Conservation (phyloP, 805 yeast genomes). For the Monosporozyma aquatica region DNA sequence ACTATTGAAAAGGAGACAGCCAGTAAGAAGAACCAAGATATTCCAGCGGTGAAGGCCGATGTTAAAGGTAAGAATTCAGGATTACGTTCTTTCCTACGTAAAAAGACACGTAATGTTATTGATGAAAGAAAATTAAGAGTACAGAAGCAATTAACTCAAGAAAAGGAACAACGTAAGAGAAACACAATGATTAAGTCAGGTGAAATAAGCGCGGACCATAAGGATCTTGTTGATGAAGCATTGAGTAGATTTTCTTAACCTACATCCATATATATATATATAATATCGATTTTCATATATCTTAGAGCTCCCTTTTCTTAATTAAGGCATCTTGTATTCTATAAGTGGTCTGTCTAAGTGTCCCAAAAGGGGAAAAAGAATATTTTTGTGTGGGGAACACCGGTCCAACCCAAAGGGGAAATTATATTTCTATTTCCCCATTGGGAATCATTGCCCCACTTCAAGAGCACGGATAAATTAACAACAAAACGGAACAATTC, state of each 20-base stretch:
- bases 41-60: slow-evolving; percentile 54
- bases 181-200: slow-evolving; percentile 39
- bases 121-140: slow-evolving; percentile 76
- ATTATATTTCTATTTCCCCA: too few relatives aligned
- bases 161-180: slow-evolving; percentile 59
- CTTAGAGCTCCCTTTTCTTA: too few relatives aligned
- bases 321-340: too few relatives aligned
- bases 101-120: slow-evolving; percentile 74
- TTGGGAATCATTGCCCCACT: too few relatives aligned
- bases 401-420: too few relatives aligned
- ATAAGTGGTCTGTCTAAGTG: too few relatives aligned
- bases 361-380: too few relatives aligned
- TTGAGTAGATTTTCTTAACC: slow-evolving; percentile 30
- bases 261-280: too few relatives aligned
- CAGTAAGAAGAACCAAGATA: slow-evolving; percentile 36
- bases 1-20: slow-evolving; percentile 29
- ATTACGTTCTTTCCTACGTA: slow-evolving; percentile 68
- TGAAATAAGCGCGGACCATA: slow-evolving; percentile 44
- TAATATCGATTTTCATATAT: too few relatives aligned
- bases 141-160: slow-evolving; percentile 63
- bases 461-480: too few relatives aligned
- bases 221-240: slow-evolving; percentile 34
- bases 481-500: too few relatives aligned
- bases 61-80: slow-evolving; percentile 77
- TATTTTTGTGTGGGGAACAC: too few relatives aligned